phyloP scores from a whole-genome alignment of 225 moss, liverwort and hornwort species.

The Antitrichia curtipendula region DNA sequence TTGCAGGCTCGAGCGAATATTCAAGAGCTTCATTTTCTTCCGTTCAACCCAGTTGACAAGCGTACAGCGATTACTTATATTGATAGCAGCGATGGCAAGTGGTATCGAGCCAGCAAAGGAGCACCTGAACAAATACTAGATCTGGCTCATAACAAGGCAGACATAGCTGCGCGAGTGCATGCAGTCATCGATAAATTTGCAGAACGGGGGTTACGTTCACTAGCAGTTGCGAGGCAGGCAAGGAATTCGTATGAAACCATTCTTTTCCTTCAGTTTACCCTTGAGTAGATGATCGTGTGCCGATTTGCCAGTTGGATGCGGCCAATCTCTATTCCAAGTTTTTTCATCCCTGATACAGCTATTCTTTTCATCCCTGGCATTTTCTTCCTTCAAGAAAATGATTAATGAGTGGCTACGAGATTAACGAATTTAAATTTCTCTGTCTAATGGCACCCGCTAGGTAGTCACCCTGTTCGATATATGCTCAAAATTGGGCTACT shows the following conservation, averaged over 20 bases:
- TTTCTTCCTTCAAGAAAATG: background rate
- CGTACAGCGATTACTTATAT: slow-evolving; percentile 66
- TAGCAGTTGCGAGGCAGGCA: slow-evolving; percentile 57
- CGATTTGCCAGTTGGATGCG: background rate
- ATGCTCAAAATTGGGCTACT: background rate
- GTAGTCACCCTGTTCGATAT: background rate
- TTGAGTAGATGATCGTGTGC: background rate
- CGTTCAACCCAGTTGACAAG: slow-evolving; percentile 65
- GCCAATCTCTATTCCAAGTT: background rate
- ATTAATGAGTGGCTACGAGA: background rate
- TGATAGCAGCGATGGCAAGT: slow-evolving; percentile 24
- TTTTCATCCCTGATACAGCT: background rate
- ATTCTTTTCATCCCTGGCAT: background rate
- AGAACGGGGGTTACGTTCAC: slow-evolving; percentile 56
- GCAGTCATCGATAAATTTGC: slow-evolving; percentile 52
- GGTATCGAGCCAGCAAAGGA: slow-evolving; percentile 67
- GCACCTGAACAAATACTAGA: slow-evolving; percentile 68
- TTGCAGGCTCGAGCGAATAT: slow-evolving; percentile 47
- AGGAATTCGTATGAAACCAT: background rate
- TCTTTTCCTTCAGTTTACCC: background rate
- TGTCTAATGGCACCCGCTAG: background rate
- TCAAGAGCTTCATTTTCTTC: slow-evolving; percentile 44
- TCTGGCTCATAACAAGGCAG: slow-evolving; percentile 23
- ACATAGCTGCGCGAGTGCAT: slow-evolving; percentile 43
- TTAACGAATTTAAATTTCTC: background rate